These are phyloP conservation scores for Pythium dissimile DNA, from an alignment of 352 stramenopile species.

Conservation along the genomic window DNA sequence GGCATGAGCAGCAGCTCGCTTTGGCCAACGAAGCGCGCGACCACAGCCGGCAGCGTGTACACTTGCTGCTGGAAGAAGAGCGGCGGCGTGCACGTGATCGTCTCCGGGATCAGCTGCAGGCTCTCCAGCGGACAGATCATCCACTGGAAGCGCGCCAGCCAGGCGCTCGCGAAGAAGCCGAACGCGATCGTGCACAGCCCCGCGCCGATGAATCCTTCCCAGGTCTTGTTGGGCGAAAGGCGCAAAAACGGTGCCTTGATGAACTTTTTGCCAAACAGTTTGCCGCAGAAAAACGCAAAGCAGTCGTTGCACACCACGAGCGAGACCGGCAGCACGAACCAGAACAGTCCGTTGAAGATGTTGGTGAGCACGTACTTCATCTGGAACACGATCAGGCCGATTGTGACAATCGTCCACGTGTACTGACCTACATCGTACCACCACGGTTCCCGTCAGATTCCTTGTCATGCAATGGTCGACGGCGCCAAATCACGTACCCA, in stretches of 20 bases:
- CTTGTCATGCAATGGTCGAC: not conserved
- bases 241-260: constrained; percentile 89
- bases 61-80: constrained; percentile 57
- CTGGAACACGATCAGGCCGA: constrained; percentile 95
- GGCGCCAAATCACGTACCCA: constrained; percentile 41
- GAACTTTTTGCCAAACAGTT: constrained; percentile 87
- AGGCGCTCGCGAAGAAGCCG: constrained; percentile 90
- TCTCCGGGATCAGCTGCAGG: constrained; percentile 68
- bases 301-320: constrained; percentile 95
- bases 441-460: not conserved
- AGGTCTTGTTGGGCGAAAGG: constrained; percentile 99
- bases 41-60: constrained; percentile 64
- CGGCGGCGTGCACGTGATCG: constrained; percentile 57
- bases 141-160: constrained; percentile 91
- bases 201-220: constrained; percentile 98
- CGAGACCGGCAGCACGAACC: constrained; percentile 93
- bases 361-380: constrained; percentile 97
- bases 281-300: constrained; percentile 93
- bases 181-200: constrained; percentile 95
- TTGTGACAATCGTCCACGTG: constrained; percentile 95
- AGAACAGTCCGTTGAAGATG: constrained; percentile 95
- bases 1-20: constrained; percentile 83
- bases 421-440: constrained; percentile 80
- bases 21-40: constrained; percentile 76
- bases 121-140: constrained; percentile 92